Evolutionary conservation across 2,329 filamentous ascomycete genomes (phyloP).

Genomic region (Trichoderma guizhouense): DNA sequence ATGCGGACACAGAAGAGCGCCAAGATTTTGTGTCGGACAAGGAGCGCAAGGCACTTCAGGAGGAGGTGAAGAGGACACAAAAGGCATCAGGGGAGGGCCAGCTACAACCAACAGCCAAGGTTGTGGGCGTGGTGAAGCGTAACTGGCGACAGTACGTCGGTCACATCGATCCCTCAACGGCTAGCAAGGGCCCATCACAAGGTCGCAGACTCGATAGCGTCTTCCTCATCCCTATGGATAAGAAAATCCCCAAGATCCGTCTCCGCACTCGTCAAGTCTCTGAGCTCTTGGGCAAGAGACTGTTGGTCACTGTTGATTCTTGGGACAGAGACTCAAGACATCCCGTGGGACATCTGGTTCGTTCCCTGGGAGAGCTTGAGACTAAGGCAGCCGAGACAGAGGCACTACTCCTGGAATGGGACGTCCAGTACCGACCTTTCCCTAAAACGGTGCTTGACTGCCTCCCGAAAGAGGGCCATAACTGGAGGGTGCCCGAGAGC

Average conservation of each 20-base stretch:
- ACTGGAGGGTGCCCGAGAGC: constrained; percentile 85
- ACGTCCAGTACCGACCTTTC: constrained; percentile 96
- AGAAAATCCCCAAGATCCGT: constrained; percentile 92
- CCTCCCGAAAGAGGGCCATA: constrained; percentile 83
- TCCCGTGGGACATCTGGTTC: constrained; percentile 88
- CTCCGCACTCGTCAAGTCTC: constrained; percentile 86
- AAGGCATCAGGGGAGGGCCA: constrained; percentile 70
- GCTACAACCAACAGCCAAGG: constrained; percentile 84
- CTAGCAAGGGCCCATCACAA: constrained; percentile 66
- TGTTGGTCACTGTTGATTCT: constrained; percentile 88
- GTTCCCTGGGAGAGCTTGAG: constrained; percentile 88
- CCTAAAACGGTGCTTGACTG: constrained; percentile 95
- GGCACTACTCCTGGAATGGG: constrained; percentile 87
- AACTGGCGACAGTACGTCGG: constrained; percentile 99
- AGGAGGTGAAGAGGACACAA: constrained; percentile 85
- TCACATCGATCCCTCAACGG: constrained; percentile 84
- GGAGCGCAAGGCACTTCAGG: constrained; percentile 81
- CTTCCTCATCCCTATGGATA: constrained; percentile 97
- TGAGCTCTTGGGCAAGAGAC: constrained; percentile 84
- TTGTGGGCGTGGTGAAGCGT: constrained; percentile 88
- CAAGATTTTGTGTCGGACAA: constrained; percentile 80
- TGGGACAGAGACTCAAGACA: constrained; percentile 95
- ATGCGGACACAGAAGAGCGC: constrained; percentile 77
- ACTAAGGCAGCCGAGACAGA: constrained; percentile 98
- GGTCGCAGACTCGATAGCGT: constrained; percentile 87